These are phyloP conservation scores for Nicotiana obtusifolia DNA, from an alignment of 257 asterid species.

Conservation along the genomic window DNA sequence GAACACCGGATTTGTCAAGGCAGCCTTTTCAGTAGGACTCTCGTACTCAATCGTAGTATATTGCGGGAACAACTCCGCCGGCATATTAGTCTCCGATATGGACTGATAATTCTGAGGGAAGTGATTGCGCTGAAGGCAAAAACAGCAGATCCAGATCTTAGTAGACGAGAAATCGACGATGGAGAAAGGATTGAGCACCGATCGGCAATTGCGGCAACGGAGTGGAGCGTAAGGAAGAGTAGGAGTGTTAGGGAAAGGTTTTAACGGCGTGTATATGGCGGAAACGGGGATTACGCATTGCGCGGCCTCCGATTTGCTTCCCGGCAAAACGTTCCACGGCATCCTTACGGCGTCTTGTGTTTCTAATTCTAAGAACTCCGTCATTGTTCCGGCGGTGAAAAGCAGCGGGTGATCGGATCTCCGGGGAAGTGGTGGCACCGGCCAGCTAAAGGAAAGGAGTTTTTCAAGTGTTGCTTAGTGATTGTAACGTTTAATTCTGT, in stretches of 20 bases:
- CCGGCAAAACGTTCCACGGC: constrained; percentile 99
- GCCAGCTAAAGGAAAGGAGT: constrained; percentile 5
- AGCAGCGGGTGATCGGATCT: constrained; percentile 15
- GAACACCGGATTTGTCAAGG: constrained; percentile 38
- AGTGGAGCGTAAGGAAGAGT: constrained; percentile 81
- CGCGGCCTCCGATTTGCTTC: constrained; percentile 82
- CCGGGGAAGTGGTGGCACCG: constrained; percentile 7
- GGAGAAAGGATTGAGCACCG: constrained; percentile 84
- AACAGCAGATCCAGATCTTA: constrained; percentile 95
- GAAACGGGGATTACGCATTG: constrained; percentile 90
- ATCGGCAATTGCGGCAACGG: constrained; percentile 93
- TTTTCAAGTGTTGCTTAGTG: neutral
- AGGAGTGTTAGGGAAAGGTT: constrained; percentile 63
- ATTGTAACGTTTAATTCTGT: neutral
- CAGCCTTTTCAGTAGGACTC: constrained; percentile 30
- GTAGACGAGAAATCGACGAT: constrained; percentile 84
- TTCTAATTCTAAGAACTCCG: constrained; percentile 82
- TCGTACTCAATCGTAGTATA: constrained; percentile 87
- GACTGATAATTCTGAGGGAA: constrained; percentile 87
- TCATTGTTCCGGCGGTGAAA: constrained; percentile 35
- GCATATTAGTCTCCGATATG: constrained; percentile 71
- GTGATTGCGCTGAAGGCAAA: constrained; percentile 77
- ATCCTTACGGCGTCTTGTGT: constrained; percentile 78
- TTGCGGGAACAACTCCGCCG: constrained; percentile 96
- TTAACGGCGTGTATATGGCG: constrained; percentile 83